A percentile compares a stretch with the other conserved stretches of the same genome.
Evolutionary conservation across 2,329 filamentous ascomycete species (phyloP).

Genomic region (Colletotrichum sp.): DNA sequence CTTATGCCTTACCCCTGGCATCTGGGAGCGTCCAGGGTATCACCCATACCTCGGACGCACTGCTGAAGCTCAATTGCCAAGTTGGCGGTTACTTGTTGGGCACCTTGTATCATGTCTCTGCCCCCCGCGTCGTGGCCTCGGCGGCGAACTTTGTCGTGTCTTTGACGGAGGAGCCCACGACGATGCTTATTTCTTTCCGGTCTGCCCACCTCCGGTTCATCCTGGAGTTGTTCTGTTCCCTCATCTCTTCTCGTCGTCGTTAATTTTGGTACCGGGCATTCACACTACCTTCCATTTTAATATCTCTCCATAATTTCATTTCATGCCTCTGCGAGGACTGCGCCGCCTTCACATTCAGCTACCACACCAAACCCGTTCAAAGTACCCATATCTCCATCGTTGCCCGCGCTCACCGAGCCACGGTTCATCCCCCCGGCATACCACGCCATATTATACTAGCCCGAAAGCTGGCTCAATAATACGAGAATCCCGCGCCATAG

Average conservation of each 20-base stretch:
- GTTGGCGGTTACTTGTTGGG: neutral
- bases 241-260: neutral
- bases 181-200: slow-evolving; percentile 15
- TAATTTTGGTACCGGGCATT: neutral
- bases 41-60: slow-evolving; percentile 2
- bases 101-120: slow-evolving; percentile 2
- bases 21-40: neutral
- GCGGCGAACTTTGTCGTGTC: neutral
- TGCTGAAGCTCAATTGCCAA: slow-evolving; percentile 5
- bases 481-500: neutral
- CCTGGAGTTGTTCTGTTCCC: neutral
- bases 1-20: slow-evolving; percentile 9
- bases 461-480: neutral
- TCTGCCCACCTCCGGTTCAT: neutral
- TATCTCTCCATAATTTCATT: slow-evolving; percentile 1
- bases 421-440: neutral
- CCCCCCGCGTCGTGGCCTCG: slow-evolving; percentile 6
- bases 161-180: neutral
- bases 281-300: neutral
- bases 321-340: slow-evolving; percentile 10
- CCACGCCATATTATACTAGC: neutral
- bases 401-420: neutral
- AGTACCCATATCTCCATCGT: neutral
- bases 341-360: neutral
- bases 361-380: neutral